Conservation (phyloP, 108 stramenopile species). For the Nitzschia palea region DNA sequence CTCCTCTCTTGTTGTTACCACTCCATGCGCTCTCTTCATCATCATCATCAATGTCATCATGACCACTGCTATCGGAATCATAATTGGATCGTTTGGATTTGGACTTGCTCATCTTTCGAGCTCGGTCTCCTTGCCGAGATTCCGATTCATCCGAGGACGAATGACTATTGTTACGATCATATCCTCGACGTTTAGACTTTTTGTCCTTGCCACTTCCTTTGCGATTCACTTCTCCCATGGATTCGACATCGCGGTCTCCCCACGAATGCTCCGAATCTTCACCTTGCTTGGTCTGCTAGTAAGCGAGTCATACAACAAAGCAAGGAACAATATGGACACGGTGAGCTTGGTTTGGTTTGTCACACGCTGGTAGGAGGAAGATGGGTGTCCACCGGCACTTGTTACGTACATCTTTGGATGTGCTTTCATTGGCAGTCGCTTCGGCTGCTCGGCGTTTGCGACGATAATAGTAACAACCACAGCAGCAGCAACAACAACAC, state of each 20-base stretch:
- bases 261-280: conserved; percentile 9
- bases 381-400: too few relatives aligned
- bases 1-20: not conserved
- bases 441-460: not conserved
- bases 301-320: too few relatives aligned
- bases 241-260: not conserved
- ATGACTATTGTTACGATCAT: not conserved
- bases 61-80: not conserved
- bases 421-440: not conserved
- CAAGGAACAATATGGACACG: too few relatives aligned
- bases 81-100: not conserved
- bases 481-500: not conserved
- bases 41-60: not conserved
- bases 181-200: not conserved
- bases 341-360: too few relatives aligned
- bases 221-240: not conserved
- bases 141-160: conserved; percentile 7
- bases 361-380: too few relatives aligned
- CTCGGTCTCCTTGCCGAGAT: not conserved
- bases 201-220: not conserved
- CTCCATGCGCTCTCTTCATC: not conserved
- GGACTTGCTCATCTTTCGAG: not conserved
- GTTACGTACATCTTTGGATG: not conserved
- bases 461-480: not conserved
- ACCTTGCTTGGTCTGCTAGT: not conserved